These are phyloP conservation scores for Panicum virgatum DNA, from an alignment of 202 grass and related monocot species.

Conservation along the genomic window DNA sequence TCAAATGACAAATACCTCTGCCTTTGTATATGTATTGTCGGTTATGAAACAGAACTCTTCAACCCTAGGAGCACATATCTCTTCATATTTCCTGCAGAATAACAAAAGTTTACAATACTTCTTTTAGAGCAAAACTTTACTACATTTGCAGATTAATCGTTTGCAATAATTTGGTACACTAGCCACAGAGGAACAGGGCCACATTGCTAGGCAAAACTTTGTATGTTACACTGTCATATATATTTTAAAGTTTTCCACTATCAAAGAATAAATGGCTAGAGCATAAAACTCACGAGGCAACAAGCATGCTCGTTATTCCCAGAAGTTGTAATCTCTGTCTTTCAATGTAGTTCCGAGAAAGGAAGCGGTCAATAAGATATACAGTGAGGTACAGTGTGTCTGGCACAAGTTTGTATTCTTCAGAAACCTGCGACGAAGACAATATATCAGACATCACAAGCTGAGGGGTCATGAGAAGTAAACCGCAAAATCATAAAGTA, in stretches of 20 bases:
- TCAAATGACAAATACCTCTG: constrained; percentile 58
- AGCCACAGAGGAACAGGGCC: not conserved
- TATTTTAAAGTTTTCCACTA: not conserved
- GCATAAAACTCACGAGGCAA: constrained; percentile 81
- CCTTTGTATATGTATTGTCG: constrained; percentile 86
- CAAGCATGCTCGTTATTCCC: constrained; percentile 94
- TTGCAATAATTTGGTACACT: not conserved
- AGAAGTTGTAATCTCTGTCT: constrained; percentile 85
- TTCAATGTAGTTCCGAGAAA: constrained; percentile 83
- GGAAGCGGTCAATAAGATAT: constrained; percentile 86
- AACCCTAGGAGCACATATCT: constrained; percentile 84
- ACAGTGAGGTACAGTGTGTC: constrained; percentile 96
- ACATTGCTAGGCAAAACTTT: not conserved
- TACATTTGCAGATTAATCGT: not conserved
- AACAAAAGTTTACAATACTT: not conserved
- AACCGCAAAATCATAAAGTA: not conserved
- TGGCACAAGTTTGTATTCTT: constrained; percentile 93
- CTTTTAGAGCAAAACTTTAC: not conserved
- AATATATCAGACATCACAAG: constrained; percentile 9
- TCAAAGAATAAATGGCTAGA: constrained; percentile 25
- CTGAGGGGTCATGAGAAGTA: not conserved
- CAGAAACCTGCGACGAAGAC: constrained; percentile 69
- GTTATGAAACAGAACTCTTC: constrained; percentile 98
- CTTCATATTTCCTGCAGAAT: constrained; percentile 87
- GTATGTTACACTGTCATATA: constrained; percentile 18